These are phyloP conservation scores for Pseudofabraea citricarpa DNA, from an alignment of 2,329 filamentous ascomycete species.

Conservation along the genomic window DNA sequence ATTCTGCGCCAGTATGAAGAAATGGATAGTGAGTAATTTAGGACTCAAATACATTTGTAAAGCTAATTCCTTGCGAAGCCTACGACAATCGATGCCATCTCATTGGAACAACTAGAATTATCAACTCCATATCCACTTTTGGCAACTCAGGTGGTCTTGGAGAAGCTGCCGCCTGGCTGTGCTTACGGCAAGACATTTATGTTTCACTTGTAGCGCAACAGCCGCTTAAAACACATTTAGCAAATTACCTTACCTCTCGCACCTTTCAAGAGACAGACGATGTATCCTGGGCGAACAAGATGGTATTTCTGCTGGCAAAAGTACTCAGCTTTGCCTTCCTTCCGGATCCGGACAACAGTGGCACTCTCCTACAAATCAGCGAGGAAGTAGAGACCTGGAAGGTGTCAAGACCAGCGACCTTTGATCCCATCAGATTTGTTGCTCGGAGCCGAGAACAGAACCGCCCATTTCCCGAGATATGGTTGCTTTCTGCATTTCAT, in stretches of 20 bases:
- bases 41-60: no score
- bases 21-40: neutral
- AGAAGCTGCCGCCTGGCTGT: neutral
- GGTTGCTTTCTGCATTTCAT: neutral
- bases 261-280: neutral
- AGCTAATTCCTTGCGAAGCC: no score
- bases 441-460: neutral
- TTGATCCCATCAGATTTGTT: neutral
- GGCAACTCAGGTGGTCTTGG: neutral
- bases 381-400: neutral
- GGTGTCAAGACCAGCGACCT: neutral
- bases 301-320: neutral
- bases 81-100: constrained; percentile 1
- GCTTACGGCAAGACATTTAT: constrained; percentile 1
- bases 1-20: constrained; percentile 1
- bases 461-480: neutral
- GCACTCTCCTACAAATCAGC: neutral
- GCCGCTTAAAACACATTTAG: neutral
- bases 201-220: constrained; percentile 1
- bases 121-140: neutral
- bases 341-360: neutral
- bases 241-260: neutral
- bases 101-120: constrained; percentile 1
- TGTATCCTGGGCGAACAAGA: neutral
- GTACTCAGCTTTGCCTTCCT: neutral